Evolutionary conservation across 2,329 filamentous ascomycete genomes (phyloP), one percentile per base, ranked within the genome.

Genomic region (Alternaria ethzedia): DNA sequence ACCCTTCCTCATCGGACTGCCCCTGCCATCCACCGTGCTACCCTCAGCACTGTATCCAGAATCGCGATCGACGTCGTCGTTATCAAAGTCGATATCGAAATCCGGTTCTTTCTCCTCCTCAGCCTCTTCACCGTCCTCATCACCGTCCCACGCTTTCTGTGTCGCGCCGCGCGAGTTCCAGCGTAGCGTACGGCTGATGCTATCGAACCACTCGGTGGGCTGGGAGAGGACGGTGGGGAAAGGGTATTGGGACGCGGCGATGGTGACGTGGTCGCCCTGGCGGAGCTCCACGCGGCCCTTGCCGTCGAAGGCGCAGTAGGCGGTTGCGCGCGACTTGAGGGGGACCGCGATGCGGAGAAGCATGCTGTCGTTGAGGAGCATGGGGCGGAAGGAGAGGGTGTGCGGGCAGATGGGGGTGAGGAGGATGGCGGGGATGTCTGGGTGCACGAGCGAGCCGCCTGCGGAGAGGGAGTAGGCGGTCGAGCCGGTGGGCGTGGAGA

Each of bases 381-480:
- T 98, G 32, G 96, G 96, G 10, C 96, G 89, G 88, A 99, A 99
- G 13, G 93, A 97, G 15, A 99, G 86, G 0, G 95, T 98, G 78
- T 99, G 96, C 9, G 96, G 96, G 81, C 96, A 99, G 80, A 99
- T 98, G 20, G 96, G 96, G 0, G 96, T 99, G 58, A 99, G 88
- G 45, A 98, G 89, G 72, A 99, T 97, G 71, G 94, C 96, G 13
- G 96, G 96, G 64, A 99, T 97, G 77, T 97, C 95, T 0, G 96
- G 96, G 78, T 98, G 95, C 61, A 98, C 95, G 49, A 99, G 90
- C 21, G 94, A 96, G 72, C 96, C 96, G 64, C 96, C 96, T 15
- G 96, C 96, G 11, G 94, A 97, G 28, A 99, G 89, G 2, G 94
- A 97, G 80, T 99, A 99, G 28, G 96, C 96, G 4, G 96, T 99